Evolutionary conservation across 2,329 filamentous ascomycete genomes (phyloP).

Genomic region (Sclerotinia subarctica): DNA sequence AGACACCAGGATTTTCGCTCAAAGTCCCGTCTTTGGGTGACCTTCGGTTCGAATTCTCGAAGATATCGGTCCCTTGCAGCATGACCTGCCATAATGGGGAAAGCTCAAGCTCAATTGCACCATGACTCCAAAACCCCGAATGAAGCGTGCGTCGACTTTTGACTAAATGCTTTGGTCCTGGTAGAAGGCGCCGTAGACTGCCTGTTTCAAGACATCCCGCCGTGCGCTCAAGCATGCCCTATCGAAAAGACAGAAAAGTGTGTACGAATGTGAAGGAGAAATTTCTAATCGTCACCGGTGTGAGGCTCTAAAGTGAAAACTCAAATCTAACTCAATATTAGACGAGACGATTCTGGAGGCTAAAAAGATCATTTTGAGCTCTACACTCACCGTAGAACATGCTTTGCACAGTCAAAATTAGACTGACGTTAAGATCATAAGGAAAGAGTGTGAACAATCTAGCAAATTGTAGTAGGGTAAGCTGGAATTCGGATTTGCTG

Average conservation of each 20-base stretch:
- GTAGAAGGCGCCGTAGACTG: constrained; percentile 51
- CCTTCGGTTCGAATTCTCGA: constrained; percentile 24
- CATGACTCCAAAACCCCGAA: constrained; percentile 55
- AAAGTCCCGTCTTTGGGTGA: constrained; percentile 19
- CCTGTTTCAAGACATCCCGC: constrained; percentile 55
- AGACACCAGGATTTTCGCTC: constrained; percentile 26
- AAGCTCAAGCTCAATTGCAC: constrained; percentile 41
- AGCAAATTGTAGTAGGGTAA: neutral
- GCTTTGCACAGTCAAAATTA: constrained; percentile 22
- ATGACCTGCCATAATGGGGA: constrained; percentile 36
- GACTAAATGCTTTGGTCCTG: constrained; percentile 36
- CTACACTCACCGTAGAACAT: constrained; percentile 29
- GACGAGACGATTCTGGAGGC: neutral
- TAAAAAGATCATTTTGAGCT: neutral
- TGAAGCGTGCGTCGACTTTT: constrained; percentile 49
- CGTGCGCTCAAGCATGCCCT: constrained; percentile 58
- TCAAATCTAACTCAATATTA: constrained; percentile 11
- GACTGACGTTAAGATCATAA: neutral
- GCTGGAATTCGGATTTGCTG: neutral
- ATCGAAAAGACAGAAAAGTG: constrained; percentile 5
- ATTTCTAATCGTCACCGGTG: constrained; percentile 16
- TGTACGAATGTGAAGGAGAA: neutral
- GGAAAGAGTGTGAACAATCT: neutral
- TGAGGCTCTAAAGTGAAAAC: constrained; percentile 15
- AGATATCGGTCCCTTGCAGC: constrained; percentile 26